Evolutionary conservation across 2,329 filamentous ascomycete species (phyloP), one percentile per base, ranked within the genome.

Genomic region (Aspergillus carbonarius): DNA sequence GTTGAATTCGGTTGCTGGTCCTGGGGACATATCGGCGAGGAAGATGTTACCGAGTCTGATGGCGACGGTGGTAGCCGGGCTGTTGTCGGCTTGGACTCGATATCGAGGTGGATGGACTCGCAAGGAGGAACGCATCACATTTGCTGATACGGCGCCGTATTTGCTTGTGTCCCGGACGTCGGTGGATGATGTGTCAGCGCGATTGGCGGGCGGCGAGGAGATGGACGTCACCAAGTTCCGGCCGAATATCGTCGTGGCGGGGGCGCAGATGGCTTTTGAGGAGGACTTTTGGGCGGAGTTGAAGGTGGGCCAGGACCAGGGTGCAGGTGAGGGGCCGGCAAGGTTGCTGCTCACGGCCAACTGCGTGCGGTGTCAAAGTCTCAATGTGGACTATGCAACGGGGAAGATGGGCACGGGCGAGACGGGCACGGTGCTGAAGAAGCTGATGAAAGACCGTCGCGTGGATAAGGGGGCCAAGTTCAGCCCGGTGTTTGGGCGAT

Each of bases 91-190:
- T 12, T 18, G 47, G 23, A 6, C 55, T 15, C 34, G 47, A 46
- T 18, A 56, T n/a, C 32, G 40, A 12, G 15, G 37, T 32, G 27
- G 34, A 40, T 20, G 34, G 13, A n/a, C n/a, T 17, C 40, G 39
- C 17, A 25, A 23, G 1, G 64, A 69, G 25, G 66, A 68, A 23
- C 58, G 62, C 1, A 73, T 74, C 23, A 69, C 66, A 2, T 74
- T 74, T 34, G 69, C 72, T 0, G 72, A 74, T 53, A 65, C 69
- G 13, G 69, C 72, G 1, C 88, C 91, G 0, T 90, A 89, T 71
- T 82, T 96, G 13, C 74, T 96, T 23, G 82, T 88, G 5, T 90
- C 87, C 0, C 81, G 87, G 60, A 82, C 85, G 2, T 95, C 90
- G 1, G 81, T 93, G n/a, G 75, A 80, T 18, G 82, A 90, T 65